A percentile compares a stretch with the other conserved stretches of the same genome.
Conservation (phyloP, 2,329 filamentous ascomycete species). For the Drechslera avenae region DNA sequence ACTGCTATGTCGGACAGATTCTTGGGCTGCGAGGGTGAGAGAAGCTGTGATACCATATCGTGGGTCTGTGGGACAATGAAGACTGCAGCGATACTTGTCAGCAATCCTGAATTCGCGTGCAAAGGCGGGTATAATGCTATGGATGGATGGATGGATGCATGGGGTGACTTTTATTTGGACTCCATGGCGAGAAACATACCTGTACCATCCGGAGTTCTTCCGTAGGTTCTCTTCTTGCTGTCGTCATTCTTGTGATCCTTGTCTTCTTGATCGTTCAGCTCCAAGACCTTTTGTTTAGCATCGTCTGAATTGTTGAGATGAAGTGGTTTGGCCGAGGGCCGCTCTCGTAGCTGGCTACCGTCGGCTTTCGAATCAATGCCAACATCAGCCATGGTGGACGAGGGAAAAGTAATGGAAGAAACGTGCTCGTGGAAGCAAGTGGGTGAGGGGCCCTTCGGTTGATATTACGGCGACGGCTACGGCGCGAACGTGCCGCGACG, state of each 20-base stretch:
- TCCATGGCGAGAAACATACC: conserved; percentile 61
- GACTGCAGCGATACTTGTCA: conserved; percentile 61
- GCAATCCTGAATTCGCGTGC: conserved; percentile 9
- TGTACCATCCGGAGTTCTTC: conserved; percentile 86
- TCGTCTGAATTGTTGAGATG: conserved; percentile 38
- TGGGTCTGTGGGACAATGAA: conserved; percentile 95
- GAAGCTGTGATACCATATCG: conserved; percentile 97
- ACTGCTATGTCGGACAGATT: conserved; percentile 86
- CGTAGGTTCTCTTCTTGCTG: conserved; percentile 78
- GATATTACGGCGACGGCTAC: conserved; percentile 29
- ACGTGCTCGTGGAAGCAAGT: conserved; percentile 20
- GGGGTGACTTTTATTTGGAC: neutral
- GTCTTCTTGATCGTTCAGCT: conserved; percentile 58
- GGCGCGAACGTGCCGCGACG: conserved; percentile 28
- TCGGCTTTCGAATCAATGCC: conserved; percentile 27
- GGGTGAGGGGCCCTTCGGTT: conserved; percentile 21
- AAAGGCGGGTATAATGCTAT: neutral
- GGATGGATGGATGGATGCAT: too few species aligned
- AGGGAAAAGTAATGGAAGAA: conserved; percentile 19
- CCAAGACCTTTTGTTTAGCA: conserved; percentile 55
- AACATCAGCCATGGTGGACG: conserved; percentile 36
- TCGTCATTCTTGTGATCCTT: conserved; percentile 55
- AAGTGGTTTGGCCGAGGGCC: conserved; percentile 36
- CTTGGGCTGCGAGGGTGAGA: conserved; percentile 93
- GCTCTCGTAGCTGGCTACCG: conserved; percentile 38